phyloP scores from a whole-genome alignment of 2,329 filamentous ascomycete genomes.

The Dactylellina drechsleri region DNA sequence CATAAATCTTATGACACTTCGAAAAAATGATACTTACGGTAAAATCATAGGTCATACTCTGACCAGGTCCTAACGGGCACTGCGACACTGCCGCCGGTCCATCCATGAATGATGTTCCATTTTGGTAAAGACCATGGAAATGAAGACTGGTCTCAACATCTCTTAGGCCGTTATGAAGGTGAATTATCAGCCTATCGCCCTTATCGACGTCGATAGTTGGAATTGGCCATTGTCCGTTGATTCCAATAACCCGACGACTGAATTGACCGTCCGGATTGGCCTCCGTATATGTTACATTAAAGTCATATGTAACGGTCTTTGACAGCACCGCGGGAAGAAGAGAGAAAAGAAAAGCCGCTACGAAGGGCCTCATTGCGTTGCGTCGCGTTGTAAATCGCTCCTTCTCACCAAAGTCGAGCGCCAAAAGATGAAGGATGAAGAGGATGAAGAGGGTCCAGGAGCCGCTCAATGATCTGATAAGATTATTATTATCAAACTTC shows the following conservation, averaged over 20 bases:
- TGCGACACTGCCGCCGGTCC: constrained; percentile 74
- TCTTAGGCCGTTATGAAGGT: constrained; percentile 70
- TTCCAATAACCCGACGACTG: constrained; percentile 75
- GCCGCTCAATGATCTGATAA: constrained; percentile 53
- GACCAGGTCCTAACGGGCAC: constrained; percentile 72
- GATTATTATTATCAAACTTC: constrained; percentile 48
- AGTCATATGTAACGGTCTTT: constrained; percentile 69
- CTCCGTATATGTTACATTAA: constrained; percentile 76
- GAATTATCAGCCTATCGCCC: constrained; percentile 72
- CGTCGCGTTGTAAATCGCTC: constrained; percentile 31
- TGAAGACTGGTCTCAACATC: constrained; percentile 73
- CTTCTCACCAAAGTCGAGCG: constrained; percentile 1
- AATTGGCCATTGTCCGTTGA: constrained; percentile 80
- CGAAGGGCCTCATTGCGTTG: constrained; percentile 44
- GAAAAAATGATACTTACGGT: constrained; percentile 64
- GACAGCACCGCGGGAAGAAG: constrained; percentile 56
- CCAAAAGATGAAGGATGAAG: constrained; percentile 6
- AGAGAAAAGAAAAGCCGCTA: constrained; percentile 36
- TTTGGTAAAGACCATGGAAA: constrained; percentile 78
- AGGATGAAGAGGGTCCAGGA: constrained; percentile 16
- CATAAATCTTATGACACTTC: background rate
- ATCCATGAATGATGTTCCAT: constrained; percentile 76
- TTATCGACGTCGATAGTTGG: constrained; percentile 72
- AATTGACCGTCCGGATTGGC: constrained; percentile 76
- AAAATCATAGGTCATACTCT: constrained; percentile 76